Evolutionary conservation across 257 asterid genomes (phyloP).

Genomic region (Gentiana dahurica): DNA sequence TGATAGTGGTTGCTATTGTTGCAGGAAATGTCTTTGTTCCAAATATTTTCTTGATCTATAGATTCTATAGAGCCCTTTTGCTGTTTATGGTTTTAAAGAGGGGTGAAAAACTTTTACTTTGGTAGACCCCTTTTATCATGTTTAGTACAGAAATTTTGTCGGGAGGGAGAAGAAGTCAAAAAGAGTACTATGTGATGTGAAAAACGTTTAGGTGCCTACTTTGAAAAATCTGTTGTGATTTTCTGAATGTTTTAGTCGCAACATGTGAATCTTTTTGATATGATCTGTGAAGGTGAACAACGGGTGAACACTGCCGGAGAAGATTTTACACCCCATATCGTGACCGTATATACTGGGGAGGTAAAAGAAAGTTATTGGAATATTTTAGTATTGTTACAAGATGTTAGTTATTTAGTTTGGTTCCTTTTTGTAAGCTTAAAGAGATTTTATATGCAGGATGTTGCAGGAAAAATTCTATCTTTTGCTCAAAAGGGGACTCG

Average conservation of each 20-base stretch:
- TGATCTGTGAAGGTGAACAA: conserved; percentile 56
- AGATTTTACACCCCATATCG: conserved; percentile 79
- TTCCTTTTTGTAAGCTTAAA: neutral
- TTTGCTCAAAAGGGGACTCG: conserved; percentile 70
- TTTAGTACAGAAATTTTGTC: neutral
- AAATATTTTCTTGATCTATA: too few relatives aligned
- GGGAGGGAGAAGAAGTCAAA: neutral
- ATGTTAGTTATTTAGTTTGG: too few relatives aligned
- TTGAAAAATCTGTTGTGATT: neutral
- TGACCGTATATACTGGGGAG: conserved; percentile 82
- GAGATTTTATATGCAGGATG: conserved; percentile 44
- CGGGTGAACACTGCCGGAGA: conserved; percentile 79
- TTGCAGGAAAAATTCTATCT: conserved; percentile 74
- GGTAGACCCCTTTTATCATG: neutral
- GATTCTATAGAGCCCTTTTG: too few relatives aligned
- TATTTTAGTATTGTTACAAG: neutral
- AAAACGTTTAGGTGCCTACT: too few relatives aligned
- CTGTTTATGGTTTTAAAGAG: too few relatives aligned
- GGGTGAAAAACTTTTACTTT: neutral
- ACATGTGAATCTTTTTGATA: neutral
- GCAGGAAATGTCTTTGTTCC: too few relatives aligned
- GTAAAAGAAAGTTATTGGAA: conserved; percentile 20
- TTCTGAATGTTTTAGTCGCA: neutral
- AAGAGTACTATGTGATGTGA: neutral
- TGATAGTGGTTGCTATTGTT: too few relatives aligned